A percentile compares a stretch with the other conserved stretches of the same genome.
Conservation (phyloP, 352 stramenopile species). For the Pythium phragmiticola region DNA sequence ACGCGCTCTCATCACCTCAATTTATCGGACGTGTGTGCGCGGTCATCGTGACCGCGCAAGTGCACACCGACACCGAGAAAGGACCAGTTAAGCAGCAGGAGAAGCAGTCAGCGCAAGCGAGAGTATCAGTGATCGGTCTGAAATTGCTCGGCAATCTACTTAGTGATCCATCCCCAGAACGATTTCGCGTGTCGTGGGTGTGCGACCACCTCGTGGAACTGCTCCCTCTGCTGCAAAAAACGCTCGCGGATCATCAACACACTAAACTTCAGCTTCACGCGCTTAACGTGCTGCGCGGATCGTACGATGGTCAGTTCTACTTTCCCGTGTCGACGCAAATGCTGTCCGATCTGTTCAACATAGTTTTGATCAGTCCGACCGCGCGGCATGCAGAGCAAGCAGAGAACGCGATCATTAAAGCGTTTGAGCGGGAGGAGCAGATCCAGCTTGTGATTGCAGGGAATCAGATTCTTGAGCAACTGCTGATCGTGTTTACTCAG, state of each 20-base stretch:
- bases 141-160: conserved; percentile 57
- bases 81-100: not conserved
- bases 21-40: conserved; percentile 30
- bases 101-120: not conserved
- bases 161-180: conserved; percentile 27
- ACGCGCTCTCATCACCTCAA: conserved; percentile 11
- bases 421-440: conserved; percentile 41
- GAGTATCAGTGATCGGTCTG: conserved; percentile 21
- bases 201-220: conserved; percentile 34
- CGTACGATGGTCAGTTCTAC: conserved; percentile 37
- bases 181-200: conserved; percentile 29
- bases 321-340: conserved; percentile 51
- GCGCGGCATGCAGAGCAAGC: conserved; percentile 36
- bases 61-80: not conserved
- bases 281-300: conserved; percentile 40
- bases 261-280: conserved; percentile 44
- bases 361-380: conserved; percentile 54
- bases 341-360: conserved; percentile 60
- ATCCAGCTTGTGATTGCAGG: conserved; percentile 47
- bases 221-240: conserved; percentile 26
- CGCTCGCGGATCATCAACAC: conserved; percentile 41
- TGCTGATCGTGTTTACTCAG: conserved; percentile 67
- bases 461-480: conserved; percentile 64
- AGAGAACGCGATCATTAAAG: conserved; percentile 49
- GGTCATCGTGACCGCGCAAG: conserved; percentile 13